A percentile compares a stretch with the other conserved stretches of the same genome.
phyloP scores from a whole-genome alignment of 2,329 filamentous ascomycete species.

The Penicillium sp. region DNA sequence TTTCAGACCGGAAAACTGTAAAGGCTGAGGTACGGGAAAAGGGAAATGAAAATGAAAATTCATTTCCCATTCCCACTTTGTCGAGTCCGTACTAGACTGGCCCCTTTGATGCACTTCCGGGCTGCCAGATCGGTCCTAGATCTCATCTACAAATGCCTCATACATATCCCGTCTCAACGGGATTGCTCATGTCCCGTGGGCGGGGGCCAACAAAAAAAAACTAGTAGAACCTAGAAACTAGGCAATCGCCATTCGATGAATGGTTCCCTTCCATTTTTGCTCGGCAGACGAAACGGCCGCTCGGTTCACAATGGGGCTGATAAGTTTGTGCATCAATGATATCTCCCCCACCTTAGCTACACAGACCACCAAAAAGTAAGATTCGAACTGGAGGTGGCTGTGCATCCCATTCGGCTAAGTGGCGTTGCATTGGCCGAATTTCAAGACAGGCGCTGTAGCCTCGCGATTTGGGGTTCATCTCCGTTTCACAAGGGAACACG shows the following conservation, averaged over 20 bases:
- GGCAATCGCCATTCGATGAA: neutral
- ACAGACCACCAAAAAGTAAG: conserved; percentile 2
- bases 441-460: conserved; percentile 12
- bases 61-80: conserved; percentile 1
- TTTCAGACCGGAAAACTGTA: neutral
- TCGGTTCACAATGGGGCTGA: conserved; percentile 16
- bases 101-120: conserved; percentile 8
- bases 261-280: neutral
- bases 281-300: conserved; percentile 5
- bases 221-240: neutral
- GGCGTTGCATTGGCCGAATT: conserved; percentile 13
- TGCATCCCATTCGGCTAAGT: conserved; percentile 15
- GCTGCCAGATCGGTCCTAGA: conserved; percentile 24
- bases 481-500: neutral
- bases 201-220: neutral
- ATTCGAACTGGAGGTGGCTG: conserved; percentile 23
- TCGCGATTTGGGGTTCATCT: neutral
- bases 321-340: neutral
- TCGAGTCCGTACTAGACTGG: neutral
- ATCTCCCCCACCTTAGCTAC: conserved; percentile 1
- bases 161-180: conserved; percentile 4
- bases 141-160: conserved; percentile 23
- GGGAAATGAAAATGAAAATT: neutral
- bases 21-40: neutral
- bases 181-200: neutral